Evolutionary conservation across 805 yeast genomes (phyloP), one percentile per base, ranked within the genome.

Genomic region (Pichia cephalocereana): DNA sequence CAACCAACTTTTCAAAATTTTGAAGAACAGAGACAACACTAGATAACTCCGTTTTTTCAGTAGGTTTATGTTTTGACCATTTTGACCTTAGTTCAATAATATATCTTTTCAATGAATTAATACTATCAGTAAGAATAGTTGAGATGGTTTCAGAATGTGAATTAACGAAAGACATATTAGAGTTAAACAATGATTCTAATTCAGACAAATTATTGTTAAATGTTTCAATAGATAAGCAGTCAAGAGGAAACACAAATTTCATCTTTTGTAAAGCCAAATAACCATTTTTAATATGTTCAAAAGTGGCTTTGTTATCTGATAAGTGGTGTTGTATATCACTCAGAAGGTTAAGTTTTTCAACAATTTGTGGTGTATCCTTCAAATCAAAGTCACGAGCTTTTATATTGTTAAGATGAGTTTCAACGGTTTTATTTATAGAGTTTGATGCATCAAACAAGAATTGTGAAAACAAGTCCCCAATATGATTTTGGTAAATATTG

Each of bases 401-500:
- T 15, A 34, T 12, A 9, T 8, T 34, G 9, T 34, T 15, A 7
- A 34, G 12, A 14, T 14, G 18, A 2, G 8, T 34, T 15, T 34
- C 17, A 34, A 15, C 17, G 5, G 9, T 15, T 3, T 15, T 15
- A 15, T 15, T 34, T 4, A 34, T 14, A 8, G 37, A 14, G 3
- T 34, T 34, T 4, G 37, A 34, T 7, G 2, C 8, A 14, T 15
- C n/a, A 34, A 34, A 15, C 17, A 34, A 15, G 12, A 34, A 12
- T 4, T 12, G 8, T 15, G 37, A 34, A 34, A 34, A 34, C 9
- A 8, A 14, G 4, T 34, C 37, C 4, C 8, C 17, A 2, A 37
- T 17, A 8, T 8, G n/a, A 9, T 2, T 9, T 37, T 80, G 83
- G 79, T 87, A 83, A 2, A 59, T 53, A 49, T 80, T 83, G 65